Evolutionary conservation across 805 yeast species (phyloP).

Genomic region (Tanozyma kutaoensis): DNA sequence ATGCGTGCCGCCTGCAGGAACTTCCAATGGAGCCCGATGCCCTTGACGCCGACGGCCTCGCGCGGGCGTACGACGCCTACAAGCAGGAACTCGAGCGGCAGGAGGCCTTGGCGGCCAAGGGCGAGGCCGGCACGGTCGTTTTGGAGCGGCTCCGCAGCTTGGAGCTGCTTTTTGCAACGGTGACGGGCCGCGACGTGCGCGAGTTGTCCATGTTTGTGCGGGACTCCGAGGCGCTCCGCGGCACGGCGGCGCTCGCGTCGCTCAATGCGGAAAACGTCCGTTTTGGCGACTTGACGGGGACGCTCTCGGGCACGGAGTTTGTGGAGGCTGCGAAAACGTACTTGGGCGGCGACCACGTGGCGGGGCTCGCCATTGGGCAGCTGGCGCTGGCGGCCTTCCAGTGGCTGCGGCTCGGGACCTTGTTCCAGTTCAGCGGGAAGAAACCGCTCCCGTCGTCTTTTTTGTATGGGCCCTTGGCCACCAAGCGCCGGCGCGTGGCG

Average conservation of each 20-base stretch:
- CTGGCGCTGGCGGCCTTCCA: constrained; percentile 17
- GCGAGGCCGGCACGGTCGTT: constrained; percentile 41
- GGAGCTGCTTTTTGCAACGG: constrained; percentile 31
- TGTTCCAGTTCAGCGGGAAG: constrained; percentile 31
- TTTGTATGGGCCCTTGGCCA: constrained; percentile 56
- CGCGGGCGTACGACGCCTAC: constrained; percentile 14
- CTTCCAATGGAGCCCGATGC: too few relatives aligned
- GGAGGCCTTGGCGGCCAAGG: constrained; percentile 40
- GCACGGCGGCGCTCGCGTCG: constrained; percentile 49
- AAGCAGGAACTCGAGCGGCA: constrained; percentile 15
- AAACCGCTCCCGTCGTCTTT: constrained; percentile 44
- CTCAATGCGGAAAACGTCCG: constrained; percentile 49
- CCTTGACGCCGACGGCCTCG: constrained; percentile 3
- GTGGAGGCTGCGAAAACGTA: constrained; percentile 20
- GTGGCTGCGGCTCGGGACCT: constrained; percentile 48
- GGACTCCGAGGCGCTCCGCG: constrained; percentile 53
- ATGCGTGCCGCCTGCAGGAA: too few relatives aligned
- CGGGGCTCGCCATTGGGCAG: constrained; percentile 6
- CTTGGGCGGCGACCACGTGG: constrained; percentile 6
- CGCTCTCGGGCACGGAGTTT: constrained; percentile 36
- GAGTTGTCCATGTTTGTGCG: constrained; percentile 25
- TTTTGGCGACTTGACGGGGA: constrained; percentile 41
- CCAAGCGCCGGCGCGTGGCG: constrained; percentile 37
- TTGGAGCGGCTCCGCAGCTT: constrained; percentile 28
- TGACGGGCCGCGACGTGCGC: constrained; percentile 19